Conservation (phyloP, 1,139 yeast genomes). For the Kurtzmaniella natalensis region DNA sequence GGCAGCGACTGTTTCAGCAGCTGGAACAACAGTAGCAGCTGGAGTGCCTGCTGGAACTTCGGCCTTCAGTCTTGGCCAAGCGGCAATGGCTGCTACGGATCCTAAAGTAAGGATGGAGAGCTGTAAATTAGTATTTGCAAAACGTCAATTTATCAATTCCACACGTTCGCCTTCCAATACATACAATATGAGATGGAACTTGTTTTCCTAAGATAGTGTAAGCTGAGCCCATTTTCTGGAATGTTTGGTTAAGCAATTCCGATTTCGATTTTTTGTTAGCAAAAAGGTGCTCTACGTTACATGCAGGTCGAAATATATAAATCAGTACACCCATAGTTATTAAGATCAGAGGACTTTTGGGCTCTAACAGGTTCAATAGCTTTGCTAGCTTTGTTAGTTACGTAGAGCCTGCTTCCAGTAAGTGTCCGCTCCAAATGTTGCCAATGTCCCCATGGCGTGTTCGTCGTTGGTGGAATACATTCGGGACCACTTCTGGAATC, state of each 20-base stretch:
- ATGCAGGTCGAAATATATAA: too few relatives aligned
- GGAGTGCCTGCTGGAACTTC: conserved; percentile 27
- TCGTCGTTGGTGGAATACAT: conserved; percentile 48
- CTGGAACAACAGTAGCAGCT: conserved; percentile 22
- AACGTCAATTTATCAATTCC: too few relatives aligned
- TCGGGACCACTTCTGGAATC: conserved; percentile 61
- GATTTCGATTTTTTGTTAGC: too few relatives aligned
- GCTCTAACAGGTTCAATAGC: too few relatives aligned
- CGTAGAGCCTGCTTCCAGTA: conserved; percentile 55
- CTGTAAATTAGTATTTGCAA: conserved; percentile 22
- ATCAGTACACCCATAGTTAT: too few relatives aligned
- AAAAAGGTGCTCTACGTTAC: too few relatives aligned
- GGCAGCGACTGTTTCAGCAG: conserved; percentile 24
- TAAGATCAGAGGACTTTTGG: too few relatives aligned
- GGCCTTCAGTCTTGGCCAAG: conserved; percentile 35
- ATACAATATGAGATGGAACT: conserved; percentile 61
- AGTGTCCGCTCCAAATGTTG: conserved; percentile 49
- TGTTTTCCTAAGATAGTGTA: conserved; percentile 61
- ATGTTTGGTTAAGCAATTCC: conserved; percentile 2
- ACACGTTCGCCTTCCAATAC: too few relatives aligned
- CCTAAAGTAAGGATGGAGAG: conserved; percentile 44
- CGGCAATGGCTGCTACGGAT: conserved; percentile 41
- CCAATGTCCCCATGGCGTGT: conserved; percentile 50
- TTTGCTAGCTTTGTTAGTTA: too few relatives aligned
- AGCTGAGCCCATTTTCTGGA: conserved; percentile 54